Percentiles rank a stretch among this genome's conserved stretches.
Evolutionary conservation across 257 asterid species (phyloP).

Genomic region (Thymus quinquecostatus): DNA sequence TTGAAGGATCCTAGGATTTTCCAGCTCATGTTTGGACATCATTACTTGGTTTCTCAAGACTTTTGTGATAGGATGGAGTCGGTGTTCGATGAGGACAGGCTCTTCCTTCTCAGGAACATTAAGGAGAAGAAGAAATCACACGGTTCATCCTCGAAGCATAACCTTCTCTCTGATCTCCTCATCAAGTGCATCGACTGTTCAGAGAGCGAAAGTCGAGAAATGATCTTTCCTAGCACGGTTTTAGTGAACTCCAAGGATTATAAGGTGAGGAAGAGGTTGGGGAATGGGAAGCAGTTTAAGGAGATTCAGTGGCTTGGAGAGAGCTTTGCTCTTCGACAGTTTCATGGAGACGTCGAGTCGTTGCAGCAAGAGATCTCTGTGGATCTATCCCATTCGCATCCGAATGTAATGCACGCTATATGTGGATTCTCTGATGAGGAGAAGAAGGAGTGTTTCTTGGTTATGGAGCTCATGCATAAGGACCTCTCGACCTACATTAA

Average conservation of each 20-base stretch:
- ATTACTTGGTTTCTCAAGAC: constrained; percentile 52
- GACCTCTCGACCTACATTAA: constrained; percentile 67
- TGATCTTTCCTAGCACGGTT: constrained; percentile 51
- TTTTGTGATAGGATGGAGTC: constrained; percentile 44
- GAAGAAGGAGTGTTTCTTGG: constrained; percentile 69
- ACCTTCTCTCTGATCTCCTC: constrained; percentile 56
- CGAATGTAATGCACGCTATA: constrained; percentile 63
- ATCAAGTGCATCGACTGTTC: constrained; percentile 51
- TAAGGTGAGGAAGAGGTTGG: constrained; percentile 69
- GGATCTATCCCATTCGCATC: constrained; percentile 70
- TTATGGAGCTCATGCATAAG: constrained; percentile 78
- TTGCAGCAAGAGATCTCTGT: constrained; percentile 46
- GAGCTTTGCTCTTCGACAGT: constrained; percentile 76
- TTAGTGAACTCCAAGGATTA: constrained; percentile 70
- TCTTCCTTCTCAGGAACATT: constrained; percentile 50
- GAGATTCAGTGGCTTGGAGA: constrained; percentile 96
- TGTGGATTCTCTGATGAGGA: constrained; percentile 79
- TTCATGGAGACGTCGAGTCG: constrained; percentile 55
- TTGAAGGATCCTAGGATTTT: constrained; percentile 62
- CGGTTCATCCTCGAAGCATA: constrained; percentile 44
- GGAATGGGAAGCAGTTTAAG: constrained; percentile 68
- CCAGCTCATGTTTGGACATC: constrained; percentile 55
- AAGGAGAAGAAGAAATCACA: constrained; percentile 43
- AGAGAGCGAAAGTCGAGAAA: constrained; percentile 20
- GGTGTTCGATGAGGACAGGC: constrained; percentile 63